These are phyloP conservation scores for Geotrichum histeridarum DNA, from an alignment of 1,139 yeast genomes.

Conservation along the genomic window DNA sequence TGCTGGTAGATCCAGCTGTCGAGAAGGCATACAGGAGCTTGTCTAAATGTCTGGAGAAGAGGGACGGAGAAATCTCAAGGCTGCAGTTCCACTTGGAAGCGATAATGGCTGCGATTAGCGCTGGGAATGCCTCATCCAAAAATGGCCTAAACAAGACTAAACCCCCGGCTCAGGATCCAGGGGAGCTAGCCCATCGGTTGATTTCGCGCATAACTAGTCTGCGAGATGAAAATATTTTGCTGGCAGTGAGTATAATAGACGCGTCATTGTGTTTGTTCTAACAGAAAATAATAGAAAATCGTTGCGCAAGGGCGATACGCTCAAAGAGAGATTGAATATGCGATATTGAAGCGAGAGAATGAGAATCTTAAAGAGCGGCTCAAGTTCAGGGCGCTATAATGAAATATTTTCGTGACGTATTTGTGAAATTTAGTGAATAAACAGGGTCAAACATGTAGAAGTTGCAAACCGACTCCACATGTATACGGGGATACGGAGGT, in stretches of 20 bases:
- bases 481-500: no score
- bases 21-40: slow-evolving; percentile 43
- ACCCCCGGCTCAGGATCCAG: slow-evolving; percentile 45
- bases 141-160: slow-evolving; percentile 9
- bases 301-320: slow-evolving; percentile 13
- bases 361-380: slow-evolving; percentile 8
- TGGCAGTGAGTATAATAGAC: slow-evolving; percentile 39
- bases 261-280: neutral
- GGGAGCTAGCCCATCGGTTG: slow-evolving; percentile 73
- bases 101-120: slow-evolving; percentile 43
- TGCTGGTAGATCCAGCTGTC: slow-evolving; percentile 25
- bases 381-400: neutral
- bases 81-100: slow-evolving; percentile 61
- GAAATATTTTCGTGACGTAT: neutral
- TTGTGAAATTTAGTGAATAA: no score
- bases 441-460: no score
- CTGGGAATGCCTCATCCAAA: neutral
- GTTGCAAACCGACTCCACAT: no score
- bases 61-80: slow-evolving; percentile 53
- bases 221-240: slow-evolving; percentile 64
- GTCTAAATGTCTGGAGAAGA: slow-evolving; percentile 47
- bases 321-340: slow-evolving; percentile 11
- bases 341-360: slow-evolving; percentile 10
- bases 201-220: slow-evolving; percentile 58
- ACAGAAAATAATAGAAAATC: slow-evolving; percentile 6